Percentiles rank a stretch among this genome's conserved stretches.
These are phyloP conservation scores for Trichomonas gallinae DNA, from an alignment of 208 protist genomes.

Conservation along the genomic window DNA sequence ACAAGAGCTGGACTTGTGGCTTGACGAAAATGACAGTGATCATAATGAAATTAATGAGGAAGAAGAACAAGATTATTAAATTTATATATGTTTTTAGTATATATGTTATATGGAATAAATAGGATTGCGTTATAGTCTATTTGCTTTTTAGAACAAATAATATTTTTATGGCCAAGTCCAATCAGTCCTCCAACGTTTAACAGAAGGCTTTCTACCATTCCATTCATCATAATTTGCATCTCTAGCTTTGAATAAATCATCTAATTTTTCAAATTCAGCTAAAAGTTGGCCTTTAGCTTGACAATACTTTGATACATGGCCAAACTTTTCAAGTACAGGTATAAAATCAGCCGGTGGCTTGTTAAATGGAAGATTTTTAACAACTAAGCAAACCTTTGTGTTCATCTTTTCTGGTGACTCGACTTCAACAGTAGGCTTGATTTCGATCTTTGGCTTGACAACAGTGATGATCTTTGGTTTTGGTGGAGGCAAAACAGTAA, in stretches of 20 bases:
- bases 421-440: not conserved
- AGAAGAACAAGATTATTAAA: no score
- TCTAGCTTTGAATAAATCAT: not conserved
- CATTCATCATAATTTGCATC: not conserved
- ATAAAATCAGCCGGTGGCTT: not conserved
- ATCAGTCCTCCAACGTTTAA: not conserved
- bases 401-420: not conserved
- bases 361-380: not conserved
- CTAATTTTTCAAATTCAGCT: not conserved
- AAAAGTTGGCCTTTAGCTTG: not conserved
- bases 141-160: no score
- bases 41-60: no score
- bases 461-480: not conserved
- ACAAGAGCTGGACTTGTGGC: no score
- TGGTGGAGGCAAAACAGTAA: not conserved
- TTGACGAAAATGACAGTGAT: no score
- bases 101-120: no score
- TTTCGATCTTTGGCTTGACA: no score
- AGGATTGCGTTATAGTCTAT: no score
- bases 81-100: no score
- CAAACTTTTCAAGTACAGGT: not conserved
- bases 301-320: not conserved
- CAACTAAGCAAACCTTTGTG: not conserved
- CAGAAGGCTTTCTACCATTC: not conserved
- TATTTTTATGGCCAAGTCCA: not conserved